Conservation (phyloP, 441 rosid species). For the Flueggea neowawraea region DNA sequence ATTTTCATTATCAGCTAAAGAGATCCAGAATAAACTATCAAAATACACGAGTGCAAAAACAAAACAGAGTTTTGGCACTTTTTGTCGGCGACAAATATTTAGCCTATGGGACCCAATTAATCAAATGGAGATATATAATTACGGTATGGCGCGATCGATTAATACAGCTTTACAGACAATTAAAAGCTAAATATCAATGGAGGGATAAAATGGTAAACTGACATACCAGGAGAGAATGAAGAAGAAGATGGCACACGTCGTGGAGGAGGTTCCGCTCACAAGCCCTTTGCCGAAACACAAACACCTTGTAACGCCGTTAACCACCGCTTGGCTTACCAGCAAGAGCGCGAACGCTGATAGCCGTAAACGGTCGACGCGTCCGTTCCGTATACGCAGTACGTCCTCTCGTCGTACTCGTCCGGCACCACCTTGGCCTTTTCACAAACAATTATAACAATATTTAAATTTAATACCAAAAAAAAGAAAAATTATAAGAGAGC, state of each 20-base stretch:
- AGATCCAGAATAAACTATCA: too few species aligned
- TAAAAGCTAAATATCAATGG: background rate
- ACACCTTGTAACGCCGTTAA: constrained; percentile 80
- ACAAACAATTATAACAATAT: background rate
- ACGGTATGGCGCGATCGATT: too few species aligned
- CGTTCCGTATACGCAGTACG: constrained; percentile 65
- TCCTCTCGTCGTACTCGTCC: constrained; percentile 76
- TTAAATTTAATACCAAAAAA: background rate
- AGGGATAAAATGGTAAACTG: constrained; percentile 11
- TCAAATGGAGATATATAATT: too few species aligned
- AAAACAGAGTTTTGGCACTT: too few species aligned
- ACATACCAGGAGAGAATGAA: constrained; percentile 84
- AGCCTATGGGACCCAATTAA: too few species aligned
- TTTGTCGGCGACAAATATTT: too few species aligned
- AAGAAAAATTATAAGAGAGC: background rate
- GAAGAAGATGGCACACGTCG: constrained; percentile 62
- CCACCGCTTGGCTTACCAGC: constrained; percentile 60
- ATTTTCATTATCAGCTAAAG: too few species aligned
- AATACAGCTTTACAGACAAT: too few species aligned
- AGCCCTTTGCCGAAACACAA: constrained; percentile 90
- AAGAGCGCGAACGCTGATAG: constrained; percentile 72
- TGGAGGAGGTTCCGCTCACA: constrained; percentile 49
- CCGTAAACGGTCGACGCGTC: constrained; percentile 83
- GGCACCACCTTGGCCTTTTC: constrained; percentile 57
- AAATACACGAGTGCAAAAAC: too few species aligned